phyloP scores from a whole-genome alignment of 768 basidiomycete species.

The Strobilomyces dryophilus region DNA sequence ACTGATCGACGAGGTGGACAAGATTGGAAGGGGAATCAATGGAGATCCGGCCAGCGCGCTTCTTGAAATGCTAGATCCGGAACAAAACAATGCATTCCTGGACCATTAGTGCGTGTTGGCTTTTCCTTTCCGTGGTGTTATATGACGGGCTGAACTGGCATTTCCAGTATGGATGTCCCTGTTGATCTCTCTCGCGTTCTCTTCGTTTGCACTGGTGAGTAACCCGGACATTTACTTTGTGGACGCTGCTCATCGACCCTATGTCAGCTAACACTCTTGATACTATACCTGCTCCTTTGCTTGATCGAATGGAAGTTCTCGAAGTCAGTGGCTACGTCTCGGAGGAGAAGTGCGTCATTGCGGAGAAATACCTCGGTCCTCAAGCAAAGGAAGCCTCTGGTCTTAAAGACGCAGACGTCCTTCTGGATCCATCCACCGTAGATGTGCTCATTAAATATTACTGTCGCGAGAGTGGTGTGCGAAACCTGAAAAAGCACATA shows the following conservation, averaged over 20 bases:
- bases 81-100: conserved; percentile 91
- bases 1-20: conserved; percentile 94
- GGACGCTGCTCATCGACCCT: conserved; percentile 4
- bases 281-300: conserved; percentile 88
- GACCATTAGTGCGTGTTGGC: conserved; percentile 81
- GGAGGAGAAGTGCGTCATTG: conserved; percentile 88
- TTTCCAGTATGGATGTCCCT: conserved; percentile 87
- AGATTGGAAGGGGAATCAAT: conserved; percentile 87
- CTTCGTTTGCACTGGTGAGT: conserved; percentile 86
- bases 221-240: neutral
- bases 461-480: conserved; percentile 94
- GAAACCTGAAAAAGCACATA: conserved; percentile 97
- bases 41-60: conserved; percentile 91
- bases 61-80: conserved; percentile 90
- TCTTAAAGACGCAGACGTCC: conserved; percentile 78
- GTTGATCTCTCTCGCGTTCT: conserved; percentile 94
- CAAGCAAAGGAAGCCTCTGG: conserved; percentile 92
- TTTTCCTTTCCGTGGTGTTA: neutral
- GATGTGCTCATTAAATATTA: conserved; percentile 94
- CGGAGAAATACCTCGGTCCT: conserved; percentile 82
- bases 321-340: conserved; percentile 94
- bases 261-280: conserved; percentile 80
- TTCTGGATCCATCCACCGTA: conserved; percentile 70
- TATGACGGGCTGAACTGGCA: conserved; percentile 2
- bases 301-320: conserved; percentile 95